Base-by-base conservation (phyloP, 139 green algal species). In the Astrephomene gubernaculifera region DNA sequence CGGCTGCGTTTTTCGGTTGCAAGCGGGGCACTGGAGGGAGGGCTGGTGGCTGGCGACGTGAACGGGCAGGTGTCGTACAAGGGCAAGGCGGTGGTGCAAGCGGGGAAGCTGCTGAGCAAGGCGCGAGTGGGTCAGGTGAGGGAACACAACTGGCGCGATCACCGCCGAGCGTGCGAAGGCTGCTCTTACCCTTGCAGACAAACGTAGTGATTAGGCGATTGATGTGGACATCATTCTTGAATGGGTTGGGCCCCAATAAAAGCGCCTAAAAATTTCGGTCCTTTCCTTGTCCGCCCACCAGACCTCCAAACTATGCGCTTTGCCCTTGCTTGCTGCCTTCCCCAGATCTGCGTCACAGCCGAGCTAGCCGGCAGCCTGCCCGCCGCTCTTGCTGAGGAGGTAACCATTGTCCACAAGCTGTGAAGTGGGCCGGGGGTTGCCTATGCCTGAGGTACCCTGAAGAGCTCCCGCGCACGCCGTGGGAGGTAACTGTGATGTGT, bases 1-100 rank as follows among this genome's bases (percentile, higher is more conserved):
- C 41, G 78, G 63, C 44, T 84, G 43, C 61, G 78, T 2, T 60
- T n/a, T 25, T 41, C 36, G 29, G 41, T 84, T 8, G 43, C 78
- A 6, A 22, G 38, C 14, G 78, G 78, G 12, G 27, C 41, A 63
- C 78, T 84, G 8, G 74, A 65, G 65, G 78, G 78, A 2, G 17
- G 9, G 10, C 61, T 84, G 24, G 63, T 45, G 39, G n/a, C 39
- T 41, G 78, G 78, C 3, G 78, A 84, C 43, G 61, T 84, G 21
- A 65, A 63, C 78, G 78, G 78, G 25, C 78, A 84, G 39, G 36
- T 74, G 78, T 38, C n/a, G 60, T 84, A 75, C 78, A 49, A 33
- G 4, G 78, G 78, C 78, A 84, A 84, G 78, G 78, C 78, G 41
- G 24, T 67, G 1, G 21, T 21, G 8, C 43, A 65, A 43, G n/a